Base-by-base conservation (phyloP, 345 rosid species). In the Erucastrum elatum region DNA sequence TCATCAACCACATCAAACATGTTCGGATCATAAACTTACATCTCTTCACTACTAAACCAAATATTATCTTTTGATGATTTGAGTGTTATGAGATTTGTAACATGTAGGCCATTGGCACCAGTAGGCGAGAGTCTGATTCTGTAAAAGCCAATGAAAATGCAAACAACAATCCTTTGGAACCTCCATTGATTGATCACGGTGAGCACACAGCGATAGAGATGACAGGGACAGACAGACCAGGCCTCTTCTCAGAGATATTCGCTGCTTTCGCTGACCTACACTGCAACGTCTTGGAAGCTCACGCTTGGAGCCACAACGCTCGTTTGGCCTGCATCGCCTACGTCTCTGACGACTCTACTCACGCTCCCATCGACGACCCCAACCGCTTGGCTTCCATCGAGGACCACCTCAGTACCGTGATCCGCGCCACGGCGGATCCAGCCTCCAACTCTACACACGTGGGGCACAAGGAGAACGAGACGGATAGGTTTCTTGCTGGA, bases 271-370 rank as follows among this genome's bases (percentile, higher is more conserved):
- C 87, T 0, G 87, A 89, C 51, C 87, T 92, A 4, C 85, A 80
- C 3, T 90, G 95, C 82, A 89, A 88, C 61, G 79, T 92, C 1
- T 75, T 92, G 0, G 90, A 90, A 74, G 95, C 92, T 25, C 90
- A 92, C 5, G 90, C 91, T 2, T 92, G 97, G 97, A 92, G 88
- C 78, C 97, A 92, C 82, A 92, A 92, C 6, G 84, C 84, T 10
- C 84, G 89, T 11, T 66, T 88, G 2, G 97, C 97, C 1, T 89
- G 92, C 56, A 86, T 92, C 4, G 90, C 87, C 33, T 87, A 86
- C 55, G 82, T 92, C 55, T 37, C 90, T 13, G 94, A 92, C 21
- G 87, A 84, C 58, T 66, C 76, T 3, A 86, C 87, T 2, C 77
- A 82, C 37, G 46, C 76, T n/a, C 90, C 90, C 5, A 88, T 90